Conservation (phyloP, 768 basidiomycete species). For the Termitomyces sp. region DNA sequence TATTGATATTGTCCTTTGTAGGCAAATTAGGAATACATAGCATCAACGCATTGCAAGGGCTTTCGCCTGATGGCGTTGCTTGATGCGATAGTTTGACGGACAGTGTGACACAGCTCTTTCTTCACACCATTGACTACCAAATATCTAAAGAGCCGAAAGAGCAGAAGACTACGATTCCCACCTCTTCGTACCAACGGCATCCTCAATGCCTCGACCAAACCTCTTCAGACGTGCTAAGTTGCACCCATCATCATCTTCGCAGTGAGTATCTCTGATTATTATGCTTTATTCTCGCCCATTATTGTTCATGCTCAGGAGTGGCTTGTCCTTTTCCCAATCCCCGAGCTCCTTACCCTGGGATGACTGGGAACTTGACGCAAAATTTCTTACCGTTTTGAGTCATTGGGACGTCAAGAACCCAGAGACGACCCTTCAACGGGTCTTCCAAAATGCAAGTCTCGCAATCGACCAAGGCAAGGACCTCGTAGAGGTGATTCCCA, state of each 20-base stretch:
- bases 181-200: background rate
- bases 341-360: background rate
- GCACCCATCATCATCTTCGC: background rate
- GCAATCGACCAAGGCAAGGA: constrained; percentile 3
- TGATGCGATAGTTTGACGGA: too few relatives aligned
- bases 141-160: too few relatives aligned
- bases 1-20: too few relatives aligned
- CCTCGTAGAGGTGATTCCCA: constrained; percentile 4
- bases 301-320: background rate
- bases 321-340: background rate
- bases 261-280: background rate
- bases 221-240: too few relatives aligned
- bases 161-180: background rate
- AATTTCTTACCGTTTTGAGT: constrained; percentile 3
- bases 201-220: background rate
- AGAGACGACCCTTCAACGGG: background rate
- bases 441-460: background rate
- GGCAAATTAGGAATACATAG: too few relatives aligned
- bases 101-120: background rate
- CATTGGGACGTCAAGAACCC: constrained; percentile 7
- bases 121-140: too few relatives aligned
- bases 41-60: too few relatives aligned
- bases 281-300: background rate
- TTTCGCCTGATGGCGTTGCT: too few relatives aligned
- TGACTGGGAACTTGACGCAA: constrained; percentile 7